A percentile compares a stretch with the other conserved stretches of the same genome.
Evolutionary conservation across 2,329 filamentous ascomycete genomes (phyloP).

Genomic region (Talaromyces sp.): DNA sequence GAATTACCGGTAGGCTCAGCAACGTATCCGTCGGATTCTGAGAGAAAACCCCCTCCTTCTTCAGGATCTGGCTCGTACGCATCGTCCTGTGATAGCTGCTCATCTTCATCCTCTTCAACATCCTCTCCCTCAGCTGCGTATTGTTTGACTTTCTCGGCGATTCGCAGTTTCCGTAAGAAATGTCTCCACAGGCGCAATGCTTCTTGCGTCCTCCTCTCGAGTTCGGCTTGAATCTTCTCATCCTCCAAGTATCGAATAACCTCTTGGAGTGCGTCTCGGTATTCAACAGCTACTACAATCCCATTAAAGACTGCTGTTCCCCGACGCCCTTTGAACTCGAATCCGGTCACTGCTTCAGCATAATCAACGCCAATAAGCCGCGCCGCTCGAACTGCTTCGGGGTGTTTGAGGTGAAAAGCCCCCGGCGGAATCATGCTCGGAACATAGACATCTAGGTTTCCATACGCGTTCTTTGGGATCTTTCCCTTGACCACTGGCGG

Average conservation of each 20-base stretch:
- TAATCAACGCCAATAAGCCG: constrained; percentile 74
- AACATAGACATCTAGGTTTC: constrained; percentile 60
- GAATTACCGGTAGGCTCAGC: neutral
- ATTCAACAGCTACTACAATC: constrained; percentile 67
- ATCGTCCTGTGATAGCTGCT: constrained; percentile 28
- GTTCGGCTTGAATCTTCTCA: constrained; percentile 58
- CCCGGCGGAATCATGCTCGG: constrained; percentile 60
- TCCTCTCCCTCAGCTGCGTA: constrained; percentile 39
- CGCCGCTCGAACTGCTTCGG: constrained; percentile 64
- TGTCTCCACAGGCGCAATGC: constrained; percentile 55
- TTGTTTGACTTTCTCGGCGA: constrained; percentile 66
- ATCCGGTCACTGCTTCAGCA: constrained; percentile 84
- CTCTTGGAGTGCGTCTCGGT: constrained; percentile 64
- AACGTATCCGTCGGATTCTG: constrained; percentile 13
- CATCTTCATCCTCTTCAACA: constrained; percentile 29
- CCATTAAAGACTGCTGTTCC: constrained; percentile 80
- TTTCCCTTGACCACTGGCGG: constrained; percentile 69
- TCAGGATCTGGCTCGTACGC: constrained; percentile 6
- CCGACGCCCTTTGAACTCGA: constrained; percentile 77
- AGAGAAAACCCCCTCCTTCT: constrained; percentile 24
- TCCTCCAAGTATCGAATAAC: constrained; percentile 65
- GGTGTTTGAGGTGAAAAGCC: constrained; percentile 52
- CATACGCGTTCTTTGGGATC: constrained; percentile 59
- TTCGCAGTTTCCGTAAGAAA: constrained; percentile 57
- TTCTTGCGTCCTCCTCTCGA: constrained; percentile 47